phyloP scores from a whole-genome alignment of 495 filamentous ascomycete genomes.

The Penicillium flavigenum region DNA sequence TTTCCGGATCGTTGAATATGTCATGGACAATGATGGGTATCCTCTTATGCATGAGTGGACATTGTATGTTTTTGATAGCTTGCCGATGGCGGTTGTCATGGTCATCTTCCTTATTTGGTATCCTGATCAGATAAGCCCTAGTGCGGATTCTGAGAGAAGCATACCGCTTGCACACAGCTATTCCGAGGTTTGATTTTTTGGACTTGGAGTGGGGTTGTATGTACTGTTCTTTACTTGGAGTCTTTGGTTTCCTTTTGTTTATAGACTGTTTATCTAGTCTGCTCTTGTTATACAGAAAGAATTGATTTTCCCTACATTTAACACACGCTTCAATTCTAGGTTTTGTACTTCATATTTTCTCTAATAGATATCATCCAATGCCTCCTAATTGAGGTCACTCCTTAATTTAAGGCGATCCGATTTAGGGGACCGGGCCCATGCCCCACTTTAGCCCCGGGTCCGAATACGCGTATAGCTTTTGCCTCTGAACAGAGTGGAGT shows the following conservation, averaged over 20 bases:
- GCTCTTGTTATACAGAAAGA: neutral
- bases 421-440: neutral
- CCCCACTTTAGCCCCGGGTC: neutral
- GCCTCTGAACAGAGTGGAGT: neutral
- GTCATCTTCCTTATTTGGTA: slow-evolving; percentile 20
- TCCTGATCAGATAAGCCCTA: slow-evolving; percentile 4
- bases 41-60: slow-evolving; percentile 51
- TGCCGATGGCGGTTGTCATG: slow-evolving; percentile 53
- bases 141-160: slow-evolving; percentile 2
- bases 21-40: slow-evolving; percentile 49
- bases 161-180: slow-evolving; percentile 15
- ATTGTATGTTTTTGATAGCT: slow-evolving; percentile 58
- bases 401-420: neutral
- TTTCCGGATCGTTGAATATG: slow-evolving; percentile 61
- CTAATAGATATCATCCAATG: neutral
- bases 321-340: neutral
- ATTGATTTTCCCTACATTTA: neutral
- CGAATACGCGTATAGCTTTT: slow-evolving; percentile 3
- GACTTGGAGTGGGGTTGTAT: neutral
- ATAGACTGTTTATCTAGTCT: neutral
- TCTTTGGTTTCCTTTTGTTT: neutral
- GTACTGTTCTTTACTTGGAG: neutral
- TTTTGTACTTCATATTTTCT: neutral
- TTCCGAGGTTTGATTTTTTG: neutral
- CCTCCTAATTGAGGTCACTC: neutral